Percentiles rank a stretch among this genome's conserved stretches.
These are phyloP conservation scores for Dictyostelium discoideum DNA, from an alignment of 78 protist species.

Conservation along the genomic window DNA sequence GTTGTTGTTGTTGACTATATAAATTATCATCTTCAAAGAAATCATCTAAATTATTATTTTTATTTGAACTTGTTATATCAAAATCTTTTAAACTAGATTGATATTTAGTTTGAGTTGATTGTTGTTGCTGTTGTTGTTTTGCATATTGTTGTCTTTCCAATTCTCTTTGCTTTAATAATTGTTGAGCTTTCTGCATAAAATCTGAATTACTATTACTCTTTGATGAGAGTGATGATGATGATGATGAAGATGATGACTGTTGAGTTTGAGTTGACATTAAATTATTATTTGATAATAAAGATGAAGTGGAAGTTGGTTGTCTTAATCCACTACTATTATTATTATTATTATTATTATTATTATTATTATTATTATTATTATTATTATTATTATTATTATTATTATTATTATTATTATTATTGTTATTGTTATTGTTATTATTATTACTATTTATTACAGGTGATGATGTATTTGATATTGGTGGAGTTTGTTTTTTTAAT, in stretches of 20 bases:
- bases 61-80: conserved; percentile 5
- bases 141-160: conserved; percentile 12
- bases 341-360: not conserved
- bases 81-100: conserved; percentile 18
- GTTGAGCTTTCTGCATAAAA: conserved; percentile 45
- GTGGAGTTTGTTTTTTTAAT: conserved; percentile 10
- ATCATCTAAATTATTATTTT: conserved; percentile 22
- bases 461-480: not conserved
- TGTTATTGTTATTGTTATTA: not conserved
- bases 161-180: conserved; percentile 46
- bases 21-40: not conserved
- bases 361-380: too few relatives aligned
- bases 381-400: too few relatives aligned
- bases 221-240: not conserved
- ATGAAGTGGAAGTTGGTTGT: conserved; percentile 11
- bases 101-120: conserved; percentile 12
- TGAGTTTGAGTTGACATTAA: not conserved
- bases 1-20: not conserved
- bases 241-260: not conserved
- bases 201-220: not conserved
- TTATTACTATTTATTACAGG: not conserved
- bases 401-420: too few relatives aligned
- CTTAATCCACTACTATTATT: not conserved
- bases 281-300: not conserved
- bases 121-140: not conserved